Percentiles rank a stretch among this genome's conserved stretches.
phyloP scores from a whole-genome alignment of 345 rosid species.

The Turnera subulata region DNA sequence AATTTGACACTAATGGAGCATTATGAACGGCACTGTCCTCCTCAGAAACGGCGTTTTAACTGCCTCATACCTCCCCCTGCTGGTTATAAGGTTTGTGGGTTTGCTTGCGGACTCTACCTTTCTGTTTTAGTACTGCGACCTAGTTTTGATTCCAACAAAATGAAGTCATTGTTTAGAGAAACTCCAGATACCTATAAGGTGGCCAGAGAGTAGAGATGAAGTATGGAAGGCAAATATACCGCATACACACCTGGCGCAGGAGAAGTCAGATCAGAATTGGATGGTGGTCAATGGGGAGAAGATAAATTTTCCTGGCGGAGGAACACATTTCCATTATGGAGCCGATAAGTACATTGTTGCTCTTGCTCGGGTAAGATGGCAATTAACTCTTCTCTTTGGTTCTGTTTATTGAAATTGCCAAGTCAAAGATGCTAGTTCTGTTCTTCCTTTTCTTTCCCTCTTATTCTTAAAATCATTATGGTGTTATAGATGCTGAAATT shows the following conservation, averaged over 20 bases:
- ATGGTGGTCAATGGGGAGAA: slow-evolving; percentile 93
- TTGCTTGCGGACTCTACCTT: neutral
- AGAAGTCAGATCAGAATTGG: slow-evolving; percentile 99
- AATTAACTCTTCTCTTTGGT: neutral
- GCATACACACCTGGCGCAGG: slow-evolving; percentile 89
- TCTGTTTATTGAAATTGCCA: too few relatives aligned
- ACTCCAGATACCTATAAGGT: slow-evolving; percentile 82
- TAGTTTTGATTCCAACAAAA: slow-evolving; percentile 32
- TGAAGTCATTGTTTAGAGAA: slow-evolving; percentile 31
- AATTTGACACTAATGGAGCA: slow-evolving; percentile 91
- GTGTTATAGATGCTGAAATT: slow-evolving; percentile 90
- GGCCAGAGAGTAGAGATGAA: slow-evolving; percentile 97
- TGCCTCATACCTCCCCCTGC: slow-evolving; percentile 84
- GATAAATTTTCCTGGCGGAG: slow-evolving; percentile 97
- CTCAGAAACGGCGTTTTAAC: slow-evolving; percentile 75
- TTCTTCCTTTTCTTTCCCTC: neutral
- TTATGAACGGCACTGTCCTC: slow-evolving; percentile 92
- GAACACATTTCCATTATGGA: slow-evolving; percentile 93
- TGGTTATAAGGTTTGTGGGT: slow-evolving; percentile 72
- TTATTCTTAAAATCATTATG: neutral
- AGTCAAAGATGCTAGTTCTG: too few relatives aligned
- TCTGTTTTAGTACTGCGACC: slow-evolving; percentile 12
- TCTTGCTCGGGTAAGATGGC: slow-evolving; percentile 36
- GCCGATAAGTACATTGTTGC: slow-evolving; percentile 92
- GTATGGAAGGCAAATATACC: slow-evolving; percentile 98